Base-by-base conservation (phyloP, 2,329 filamentous ascomycete species). In the Paecilomyces sp. region DNA sequence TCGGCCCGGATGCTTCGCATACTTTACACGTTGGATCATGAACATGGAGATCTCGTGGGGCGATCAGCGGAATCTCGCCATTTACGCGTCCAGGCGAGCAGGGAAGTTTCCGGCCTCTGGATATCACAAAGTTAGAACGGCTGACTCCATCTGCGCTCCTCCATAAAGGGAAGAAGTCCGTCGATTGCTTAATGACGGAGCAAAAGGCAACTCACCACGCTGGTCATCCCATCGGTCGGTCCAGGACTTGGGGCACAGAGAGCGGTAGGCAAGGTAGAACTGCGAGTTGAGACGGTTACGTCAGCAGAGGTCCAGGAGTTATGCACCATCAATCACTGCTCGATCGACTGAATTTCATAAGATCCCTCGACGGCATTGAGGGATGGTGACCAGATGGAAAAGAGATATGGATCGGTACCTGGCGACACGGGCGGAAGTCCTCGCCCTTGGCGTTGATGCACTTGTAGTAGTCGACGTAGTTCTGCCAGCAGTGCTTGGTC, bases 401-500 rank as follows among this genome's bases (percentile, higher is more conserved):
- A 47, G 36, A 54, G n/a, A 47, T 1, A 12, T 47, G 34, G 41
- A 41, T 28, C 53, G 31, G 67, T 88, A 96, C 92, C 89, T 97
- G 92, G 74, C 88, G 89, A 89, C 93, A 97, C 67, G 93, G 93
- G 71, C 90, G 88, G 79, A 97, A 97, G 76, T 97, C 92, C 84
- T 97, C 93, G 80, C 93, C 93, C 87, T 97, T 97, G 81, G 92
- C 93, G 76, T 88, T 83, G 80, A 97, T 92, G 85, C 94, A 99
- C 87, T 99, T 99, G 88, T 99, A 91, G 86, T 99, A 97, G 81
- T 99, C 94, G 83, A 99, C 94, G 82, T 99, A 99, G 87, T 99
- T 99, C 80, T 99, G 95, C 94, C 94, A 99, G 91, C 94, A 99
- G 87, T 99, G 92, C 89, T 97, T 97, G 82, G 92, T 88, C 79